phyloP scores from a whole-genome alignment of 352 stramenopile genomes.

The Hyaloperonospora arabidopsidis region DNA sequence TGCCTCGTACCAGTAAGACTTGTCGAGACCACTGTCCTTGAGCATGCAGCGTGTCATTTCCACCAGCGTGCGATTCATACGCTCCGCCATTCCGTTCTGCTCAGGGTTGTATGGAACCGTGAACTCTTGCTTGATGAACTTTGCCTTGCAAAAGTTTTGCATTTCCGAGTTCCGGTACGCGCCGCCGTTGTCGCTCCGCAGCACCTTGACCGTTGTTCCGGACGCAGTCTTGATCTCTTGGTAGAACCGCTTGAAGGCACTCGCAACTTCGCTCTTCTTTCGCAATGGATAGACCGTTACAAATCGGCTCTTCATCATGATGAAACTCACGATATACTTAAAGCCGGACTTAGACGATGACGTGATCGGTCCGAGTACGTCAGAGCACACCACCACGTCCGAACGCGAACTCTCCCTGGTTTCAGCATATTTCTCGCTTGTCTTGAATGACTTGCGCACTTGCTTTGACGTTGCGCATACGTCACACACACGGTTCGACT shows the following conservation, averaged over 20 bases:
- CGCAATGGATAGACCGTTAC: not conserved
- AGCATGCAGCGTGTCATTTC: not conserved
- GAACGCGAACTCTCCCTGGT: not conserved
- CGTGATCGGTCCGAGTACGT: not conserved
- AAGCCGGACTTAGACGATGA: not conserved
- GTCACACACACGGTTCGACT: not conserved
- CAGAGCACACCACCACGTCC: not conserved
- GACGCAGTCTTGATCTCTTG: not conserved
- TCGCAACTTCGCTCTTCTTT: not conserved
- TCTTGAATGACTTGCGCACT: not conserved
- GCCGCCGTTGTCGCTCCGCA: constrained; percentile 1
- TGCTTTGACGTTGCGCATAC: not conserved
- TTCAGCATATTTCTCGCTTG: not conserved
- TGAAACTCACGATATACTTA: constrained; percentile 3
- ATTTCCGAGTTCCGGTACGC: not conserved
- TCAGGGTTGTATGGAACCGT: not conserved
- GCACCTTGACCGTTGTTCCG: not conserved
- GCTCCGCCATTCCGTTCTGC: not conserved
- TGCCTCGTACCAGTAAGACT: not conserved
- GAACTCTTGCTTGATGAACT: constrained; percentile 1
- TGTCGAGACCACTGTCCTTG: not conserved
- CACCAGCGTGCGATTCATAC: not conserved
- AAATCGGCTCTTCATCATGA: constrained; percentile 1
- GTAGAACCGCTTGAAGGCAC: not conserved
- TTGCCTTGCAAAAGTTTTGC: not conserved